These are phyloP conservation scores for Hylodesmum podocarpum DNA, from an alignment of 306 rosid species.

Conservation along the genomic window DNA sequence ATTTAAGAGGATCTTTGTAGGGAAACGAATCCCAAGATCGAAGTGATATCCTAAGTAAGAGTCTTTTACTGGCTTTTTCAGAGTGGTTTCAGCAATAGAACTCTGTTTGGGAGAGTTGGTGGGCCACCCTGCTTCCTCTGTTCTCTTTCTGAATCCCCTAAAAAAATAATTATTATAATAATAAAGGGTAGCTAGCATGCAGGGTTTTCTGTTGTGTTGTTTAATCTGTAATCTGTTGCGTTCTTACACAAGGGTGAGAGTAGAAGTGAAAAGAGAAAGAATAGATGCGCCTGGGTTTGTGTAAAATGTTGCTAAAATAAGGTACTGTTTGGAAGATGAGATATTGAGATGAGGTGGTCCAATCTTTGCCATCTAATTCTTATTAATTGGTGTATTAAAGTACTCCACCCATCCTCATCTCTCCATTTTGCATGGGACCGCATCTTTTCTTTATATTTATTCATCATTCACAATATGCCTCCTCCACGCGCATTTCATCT, in stretches of 20 bases:
- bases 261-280: conserved; percentile 9
- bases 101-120: conserved; percentile 33
- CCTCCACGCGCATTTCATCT: conserved; percentile 47
- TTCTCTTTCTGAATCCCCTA: neutral
- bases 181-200: neutral
- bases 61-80: conserved; percentile 69
- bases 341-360: conserved; percentile 85
- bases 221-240: conserved; percentile 8
- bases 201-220: conserved; percentile 16
- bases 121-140: conserved; percentile 20
- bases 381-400: conserved; percentile 65
- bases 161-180: neutral
- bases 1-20: conserved; percentile 29
- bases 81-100: conserved; percentile 44
- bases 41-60: conserved; percentile 53
- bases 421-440: conserved; percentile 47
- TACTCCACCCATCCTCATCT: conserved; percentile 53
- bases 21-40: conserved; percentile 56
- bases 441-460: conserved; percentile 27
- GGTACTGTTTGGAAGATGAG: conserved; percentile 43
- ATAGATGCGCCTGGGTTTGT: conserved; percentile 45
- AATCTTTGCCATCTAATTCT: conserved; percentile 57
- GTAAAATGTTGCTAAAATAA: conserved; percentile 57
- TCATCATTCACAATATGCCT: conserved; percentile 26
- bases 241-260: neutral